Evolutionary conservation across 345 rosid species (phyloP), one percentile per base, ranked within the genome.

Genomic region (Ceriops decandra): DNA sequence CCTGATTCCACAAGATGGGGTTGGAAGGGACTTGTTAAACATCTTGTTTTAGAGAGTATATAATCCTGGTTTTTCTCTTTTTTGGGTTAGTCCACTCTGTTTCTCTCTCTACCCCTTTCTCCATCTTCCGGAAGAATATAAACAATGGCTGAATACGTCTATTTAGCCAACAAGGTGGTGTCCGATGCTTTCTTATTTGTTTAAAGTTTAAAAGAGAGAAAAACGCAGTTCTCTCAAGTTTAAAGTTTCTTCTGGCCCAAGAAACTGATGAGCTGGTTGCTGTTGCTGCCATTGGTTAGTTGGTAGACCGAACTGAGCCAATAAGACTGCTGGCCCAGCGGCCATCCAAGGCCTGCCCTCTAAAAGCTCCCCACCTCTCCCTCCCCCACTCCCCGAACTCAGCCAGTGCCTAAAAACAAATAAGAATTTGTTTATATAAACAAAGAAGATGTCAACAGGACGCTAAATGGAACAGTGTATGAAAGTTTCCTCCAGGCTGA

Each of bases 71-170:
- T 7, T 1, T 35, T 1, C 49, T 30, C 17, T 46, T 7, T 63
- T 58, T n/a, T 1, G 22, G 42, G 26, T 52, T 16, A 17, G 30
- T 62, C 28, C 27, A 30, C 33, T 16, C 20, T 42, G 49, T 42
- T 13, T 13, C 24, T 27, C 47, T 26, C 17, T 31, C 47, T 26
- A 10, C 5, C 13, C 20, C 22, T 52, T 10, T 30, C 5, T 16
- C 71, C 32, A 38, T 73, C 77, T 79, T 62, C 83, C 71, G 76
- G 70, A 73, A 66, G 36, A 28, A 52, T 72, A 64, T 13, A 42
- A 42, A 57, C 80, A 76, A 91, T 91, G 97, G 92, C 91, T 11
- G 92, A 85, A 64, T 88, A 76, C 69, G 74, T 88, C 69, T 87
- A 60, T 79, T 64, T 86, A 56, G 38, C 79, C 60, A 77, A 81